These are phyloP conservation scores for Plectranthus barbatus DNA, from an alignment of 257 asterid species.

Conservation along the genomic window DNA sequence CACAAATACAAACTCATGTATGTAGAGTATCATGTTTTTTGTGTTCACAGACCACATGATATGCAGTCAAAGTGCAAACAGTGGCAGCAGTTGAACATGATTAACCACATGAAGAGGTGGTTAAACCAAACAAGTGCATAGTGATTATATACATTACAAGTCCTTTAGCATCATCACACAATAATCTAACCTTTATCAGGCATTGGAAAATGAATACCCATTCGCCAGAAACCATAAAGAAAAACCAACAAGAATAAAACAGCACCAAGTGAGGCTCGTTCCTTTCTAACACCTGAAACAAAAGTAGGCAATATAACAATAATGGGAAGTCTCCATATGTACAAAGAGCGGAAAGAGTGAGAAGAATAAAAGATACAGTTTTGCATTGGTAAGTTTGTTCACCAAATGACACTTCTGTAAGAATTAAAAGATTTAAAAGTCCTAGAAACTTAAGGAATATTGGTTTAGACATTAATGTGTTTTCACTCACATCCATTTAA, in stretches of 20 bases:
- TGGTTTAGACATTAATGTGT: too few species aligned
- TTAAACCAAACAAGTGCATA: neutral
- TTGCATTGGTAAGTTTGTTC: neutral
- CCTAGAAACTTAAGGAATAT: neutral
- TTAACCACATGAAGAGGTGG: neutral
- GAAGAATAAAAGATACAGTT: neutral
- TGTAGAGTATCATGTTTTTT: neutral
- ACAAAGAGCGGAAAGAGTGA: neutral
- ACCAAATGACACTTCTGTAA: neutral
- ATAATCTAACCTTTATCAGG: constrained; percentile 75
- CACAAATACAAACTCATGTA: neutral
- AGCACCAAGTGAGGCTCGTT: constrained; percentile 87
- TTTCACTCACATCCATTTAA: neutral
- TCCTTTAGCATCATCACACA: constrained; percentile 4
- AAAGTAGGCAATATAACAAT: constrained; percentile 12
- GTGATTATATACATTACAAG: neutral
- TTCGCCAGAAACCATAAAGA: constrained; percentile 96
- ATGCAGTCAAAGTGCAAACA: neutral
- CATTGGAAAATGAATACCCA: constrained; percentile 99
- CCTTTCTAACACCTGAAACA: constrained; percentile 73
- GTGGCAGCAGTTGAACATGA: neutral
- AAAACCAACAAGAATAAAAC: constrained; percentile 64
- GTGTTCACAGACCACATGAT: too few species aligned
- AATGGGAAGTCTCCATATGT: neutral
- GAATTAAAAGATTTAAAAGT: neutral